Evolutionary conservation across 495 filamentous ascomycete species (phyloP).

Genomic region (Penicillium pancosmium): DNA sequence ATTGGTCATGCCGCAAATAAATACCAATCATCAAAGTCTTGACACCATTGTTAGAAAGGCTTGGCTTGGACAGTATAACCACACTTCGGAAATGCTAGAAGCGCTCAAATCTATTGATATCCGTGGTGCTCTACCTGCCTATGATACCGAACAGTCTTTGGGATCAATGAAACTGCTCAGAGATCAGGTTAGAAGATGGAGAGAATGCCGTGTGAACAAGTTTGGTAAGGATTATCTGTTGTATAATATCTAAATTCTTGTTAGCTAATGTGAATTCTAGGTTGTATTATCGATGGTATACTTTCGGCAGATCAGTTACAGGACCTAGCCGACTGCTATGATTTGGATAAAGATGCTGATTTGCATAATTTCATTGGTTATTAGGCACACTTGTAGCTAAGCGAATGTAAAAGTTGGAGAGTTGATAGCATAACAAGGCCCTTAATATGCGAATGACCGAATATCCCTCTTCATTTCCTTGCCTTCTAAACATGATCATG

Average conservation of each 20-base stretch:
- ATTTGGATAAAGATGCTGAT: slow-evolving; percentile 28
- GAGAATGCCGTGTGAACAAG: slow-evolving; percentile 16
- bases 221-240: slow-evolving; percentile 24
- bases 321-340: slow-evolving; percentile 25
- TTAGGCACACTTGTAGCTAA: not conserved
- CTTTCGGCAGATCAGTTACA: slow-evolving; percentile 26
- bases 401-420: not conserved
- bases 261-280: slow-evolving; percentile 20
- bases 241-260: slow-evolving; percentile 5
- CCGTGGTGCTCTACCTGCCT: not conserved
- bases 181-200: slow-evolving; percentile 22
- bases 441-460: too few species aligned
- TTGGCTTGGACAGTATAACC: slow-evolving; percentile 29
- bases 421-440: too few species aligned
- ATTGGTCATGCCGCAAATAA: slow-evolving; percentile 19
- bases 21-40: slow-evolving; percentile 7
- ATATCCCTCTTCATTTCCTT: too few species aligned
- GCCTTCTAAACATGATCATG: too few species aligned
- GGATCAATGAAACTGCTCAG: slow-evolving; percentile 12
- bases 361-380: slow-evolving; percentile 17
- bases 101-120: slow-evolving; percentile 14
- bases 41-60: slow-evolving; percentile 24
- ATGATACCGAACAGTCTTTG: not conserved
- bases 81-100: slow-evolving; percentile 26
- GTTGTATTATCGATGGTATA: slow-evolving; percentile 23